Conservation (phyloP, 164 flowering plant species). For the Saururus chinensis region DNA sequence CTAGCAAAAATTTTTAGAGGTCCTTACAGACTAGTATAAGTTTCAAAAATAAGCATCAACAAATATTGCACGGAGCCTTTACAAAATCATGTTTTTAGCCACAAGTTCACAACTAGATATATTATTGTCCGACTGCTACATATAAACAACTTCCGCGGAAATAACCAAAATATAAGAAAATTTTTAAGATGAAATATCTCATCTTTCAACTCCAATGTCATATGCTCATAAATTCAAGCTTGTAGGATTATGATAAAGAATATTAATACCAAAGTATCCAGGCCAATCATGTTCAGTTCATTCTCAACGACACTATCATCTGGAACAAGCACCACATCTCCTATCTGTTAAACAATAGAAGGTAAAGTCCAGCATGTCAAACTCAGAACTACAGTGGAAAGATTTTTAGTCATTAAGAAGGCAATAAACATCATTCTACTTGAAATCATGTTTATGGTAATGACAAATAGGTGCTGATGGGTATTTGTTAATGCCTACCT, state of each 20-base stretch:
- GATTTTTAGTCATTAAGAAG: background rate
- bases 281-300: conserved; percentile 51
- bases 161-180: too few relatives aligned
- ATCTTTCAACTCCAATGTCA: background rate
- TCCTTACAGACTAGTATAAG: too few relatives aligned
- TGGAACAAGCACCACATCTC: conserved; percentile 73
- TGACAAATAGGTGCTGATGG: background rate
- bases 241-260: background rate
- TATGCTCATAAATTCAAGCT: background rate
- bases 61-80: too few relatives aligned
- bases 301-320: conserved; percentile 64
- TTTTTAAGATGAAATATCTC: background rate
- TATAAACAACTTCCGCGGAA: too few relatives aligned
- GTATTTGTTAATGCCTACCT: conserved; percentile 28
- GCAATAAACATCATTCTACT: background rate
- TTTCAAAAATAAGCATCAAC: too few relatives aligned
- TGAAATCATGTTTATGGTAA: background rate
- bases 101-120: too few relatives aligned
- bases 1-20: too few relatives aligned
- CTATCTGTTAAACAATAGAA: conserved; percentile 37
- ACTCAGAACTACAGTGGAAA: background rate
- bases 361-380: background rate
- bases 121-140: too few relatives aligned
- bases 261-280: conserved; percentile 64
- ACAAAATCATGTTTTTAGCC: too few relatives aligned